Percentiles rank a stretch among this genome's conserved stretches.
These are phyloP conservation scores for Botrytis deweyae DNA, from an alignment of 2,329 filamentous ascomycete species.

Conservation along the genomic window DNA sequence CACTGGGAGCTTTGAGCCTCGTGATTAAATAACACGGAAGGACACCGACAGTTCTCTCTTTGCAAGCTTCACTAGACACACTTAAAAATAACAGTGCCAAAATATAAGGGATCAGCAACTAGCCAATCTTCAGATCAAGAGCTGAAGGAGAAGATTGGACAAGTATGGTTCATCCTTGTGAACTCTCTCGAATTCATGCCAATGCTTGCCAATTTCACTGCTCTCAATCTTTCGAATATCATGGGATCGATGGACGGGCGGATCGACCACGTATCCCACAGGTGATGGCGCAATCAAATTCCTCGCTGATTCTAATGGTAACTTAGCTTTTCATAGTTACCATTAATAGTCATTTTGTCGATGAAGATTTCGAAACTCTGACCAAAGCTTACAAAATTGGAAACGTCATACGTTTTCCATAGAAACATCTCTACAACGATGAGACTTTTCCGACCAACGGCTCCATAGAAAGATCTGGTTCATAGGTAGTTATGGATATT, in stretches of 20 bases:
- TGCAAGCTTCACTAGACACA: neutral
- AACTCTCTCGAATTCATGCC: neutral
- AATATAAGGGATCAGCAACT: neutral
- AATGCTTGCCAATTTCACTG: neutral
- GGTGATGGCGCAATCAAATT: neutral
- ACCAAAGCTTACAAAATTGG: slow-evolving; percentile 45
- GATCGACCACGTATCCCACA: neutral
- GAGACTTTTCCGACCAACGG: slow-evolving; percentile 42
- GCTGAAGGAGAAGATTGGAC: slow-evolving; percentile 33
- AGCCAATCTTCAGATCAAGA: slow-evolving; percentile 31
- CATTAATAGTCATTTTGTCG: slow-evolving; percentile 43
- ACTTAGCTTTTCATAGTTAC: slow-evolving; percentile 46
- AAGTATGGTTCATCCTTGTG: slow-evolving; percentile 29
- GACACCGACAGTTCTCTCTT: neutral
- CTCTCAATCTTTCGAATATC: neutral
- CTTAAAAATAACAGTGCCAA: neutral
- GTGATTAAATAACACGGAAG: neutral
- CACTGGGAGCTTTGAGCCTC: neutral
- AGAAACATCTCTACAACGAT: slow-evolving; percentile 43
- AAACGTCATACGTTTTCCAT: slow-evolving; percentile 44
- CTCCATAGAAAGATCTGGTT: slow-evolving; percentile 44
- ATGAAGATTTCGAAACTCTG: slow-evolving; percentile 44
- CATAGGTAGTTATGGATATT: slow-evolving; percentile 42
- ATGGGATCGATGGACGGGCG: neutral
- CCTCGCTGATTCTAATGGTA: neutral